These are phyloP conservation scores for Musa itinerans DNA, from an alignment of 176 grass and related monocot species.

Conservation along the genomic window DNA sequence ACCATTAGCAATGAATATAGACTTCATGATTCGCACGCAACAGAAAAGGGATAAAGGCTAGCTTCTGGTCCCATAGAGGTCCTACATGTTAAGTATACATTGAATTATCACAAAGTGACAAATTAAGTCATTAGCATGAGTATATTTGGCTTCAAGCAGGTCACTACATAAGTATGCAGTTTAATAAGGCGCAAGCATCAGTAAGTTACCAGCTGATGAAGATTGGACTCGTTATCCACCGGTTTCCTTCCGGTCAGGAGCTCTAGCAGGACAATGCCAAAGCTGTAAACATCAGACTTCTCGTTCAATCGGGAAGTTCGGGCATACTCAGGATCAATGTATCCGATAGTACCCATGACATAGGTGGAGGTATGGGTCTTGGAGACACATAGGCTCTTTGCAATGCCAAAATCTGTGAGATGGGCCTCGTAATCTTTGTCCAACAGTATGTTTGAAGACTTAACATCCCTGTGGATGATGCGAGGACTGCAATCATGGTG, in stretches of 20 bases:
- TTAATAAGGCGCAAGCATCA: not conserved
- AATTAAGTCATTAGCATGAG: too few relatives aligned
- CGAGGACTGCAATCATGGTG: slow-evolving; percentile 83
- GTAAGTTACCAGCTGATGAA: slow-evolving; percentile 75
- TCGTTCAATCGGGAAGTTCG: slow-evolving; percentile 75
- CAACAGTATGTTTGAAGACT: slow-evolving; percentile 85
- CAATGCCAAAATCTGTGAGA: slow-evolving; percentile 83
- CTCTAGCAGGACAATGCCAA: slow-evolving; percentile 72
- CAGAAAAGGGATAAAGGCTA: too few relatives aligned
- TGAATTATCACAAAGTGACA: too few relatives aligned
- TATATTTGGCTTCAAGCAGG: too few relatives aligned
- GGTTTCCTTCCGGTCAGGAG: slow-evolving; percentile 80
- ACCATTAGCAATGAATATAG: too few relatives aligned
- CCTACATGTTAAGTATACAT: too few relatives aligned
- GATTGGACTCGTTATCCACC: slow-evolving; percentile 83
- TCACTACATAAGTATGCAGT: too few relatives aligned
- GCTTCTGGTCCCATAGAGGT: too few relatives aligned
- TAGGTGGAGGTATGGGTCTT: slow-evolving; percentile 90
- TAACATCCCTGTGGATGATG: slow-evolving; percentile 83
- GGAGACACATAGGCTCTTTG: slow-evolving; percentile 74
- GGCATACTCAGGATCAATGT: slow-evolving; percentile 91
- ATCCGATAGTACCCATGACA: slow-evolving; percentile 92
- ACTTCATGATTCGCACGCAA: too few relatives aligned
- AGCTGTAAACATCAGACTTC: slow-evolving; percentile 91
- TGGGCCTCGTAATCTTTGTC: slow-evolving; percentile 74